Base-by-base conservation (phyloP, 2,329 filamentous ascomycete genomes). In the Xylariales sp. region DNA sequence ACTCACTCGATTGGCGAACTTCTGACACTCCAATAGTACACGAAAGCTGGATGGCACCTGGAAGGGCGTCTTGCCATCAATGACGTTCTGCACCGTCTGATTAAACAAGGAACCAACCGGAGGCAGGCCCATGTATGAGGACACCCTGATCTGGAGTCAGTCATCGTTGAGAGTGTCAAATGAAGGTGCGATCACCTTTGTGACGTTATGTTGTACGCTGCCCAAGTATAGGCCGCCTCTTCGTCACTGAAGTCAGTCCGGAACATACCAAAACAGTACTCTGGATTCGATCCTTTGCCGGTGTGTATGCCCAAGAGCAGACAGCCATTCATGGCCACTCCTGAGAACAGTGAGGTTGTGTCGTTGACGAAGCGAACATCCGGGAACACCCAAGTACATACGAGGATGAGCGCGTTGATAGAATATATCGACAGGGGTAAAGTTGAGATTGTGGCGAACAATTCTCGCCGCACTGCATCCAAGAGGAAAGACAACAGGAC, bases 201-300 rank as follows among this genome's bases (percentile, higher is more conserved):
- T 1, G 70, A 63, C 6, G 77, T 60, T 11, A 75, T 70, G 18
- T 73, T 76, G 46, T 71, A 72, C 1, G 70, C 71, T 3, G 71
- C 62, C 74, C 74, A 78, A 0, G 74, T 75, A 34, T 63, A 70
- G 1, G 66, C 63, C 3, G 74, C 74, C 43, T 77, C 73, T 42
- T 76, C 70, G 39, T 77, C 68, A 0, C 69, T 70, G 31, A 68
- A 62, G 34, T 66, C 62, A 18, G 65, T 62, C 40, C 68, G 64
- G 15, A 65, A 65, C 6, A 63, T 56, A 0, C 69, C 69, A 10
- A 71, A 62, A 29, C 63, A 62, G 40, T 73, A 74, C 46, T 74
- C 70, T 0, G 65, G 64, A 39, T 76, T 66, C 1, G 62, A 63
- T n/a, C 74, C 74, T 8, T 65, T 66, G 4, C 74, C 73, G 0